Evolutionary conservation across 1,284 basidiomycete genomes (phyloP), one percentile per base, ranked within the genome.

Genomic region (Leccinum solheimii): DNA sequence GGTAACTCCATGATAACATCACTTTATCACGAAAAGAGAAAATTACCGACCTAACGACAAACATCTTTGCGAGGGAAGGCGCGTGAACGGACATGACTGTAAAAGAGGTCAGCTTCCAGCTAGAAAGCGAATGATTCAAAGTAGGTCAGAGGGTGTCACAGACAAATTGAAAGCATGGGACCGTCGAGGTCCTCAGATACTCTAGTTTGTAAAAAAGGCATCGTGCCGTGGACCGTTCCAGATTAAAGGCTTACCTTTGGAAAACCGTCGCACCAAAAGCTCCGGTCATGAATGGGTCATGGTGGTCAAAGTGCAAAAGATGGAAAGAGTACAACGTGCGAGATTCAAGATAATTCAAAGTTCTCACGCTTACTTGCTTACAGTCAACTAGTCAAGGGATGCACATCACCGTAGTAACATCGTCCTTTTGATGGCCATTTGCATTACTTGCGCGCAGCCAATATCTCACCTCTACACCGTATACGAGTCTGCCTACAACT

Each of bases 401-500:
- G 63, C 38, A 19, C 26, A 50, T 30, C 51, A 55, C 9, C 5
- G 34, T 6, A 32, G 30, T 32, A 4, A 52, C 26, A 23, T 4
- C 38, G n/a, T 19, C 13, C 43, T 23, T 26, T 21, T 40, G 13
- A 94, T 94, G 93, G 90, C 93, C 27, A 85, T 95, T 63, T 95
- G 93, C 77, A 93, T 88, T 16, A 85, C 80, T 56, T 95, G 93
- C 73, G 88, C 91, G 0, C 79, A 80, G 26, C 83, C 85, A 21
- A 81, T 85, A 5, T 79, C 85, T 2, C 85, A 88, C 70, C 83
- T 95, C 8, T 95, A 95, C 76, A 95, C 93, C 0, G 83, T 92
- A 52, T 95, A 95, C 75, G 82, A 88, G 67, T 90, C 92, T n/a
- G 85, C 85, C 16, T 83, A 90, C 68, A 95, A 95, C 71, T 82